These are phyloP conservation scores for Helotiales sp. DNA, from an alignment of 2,329 filamentous ascomycete genomes.

Conservation along the genomic window DNA sequence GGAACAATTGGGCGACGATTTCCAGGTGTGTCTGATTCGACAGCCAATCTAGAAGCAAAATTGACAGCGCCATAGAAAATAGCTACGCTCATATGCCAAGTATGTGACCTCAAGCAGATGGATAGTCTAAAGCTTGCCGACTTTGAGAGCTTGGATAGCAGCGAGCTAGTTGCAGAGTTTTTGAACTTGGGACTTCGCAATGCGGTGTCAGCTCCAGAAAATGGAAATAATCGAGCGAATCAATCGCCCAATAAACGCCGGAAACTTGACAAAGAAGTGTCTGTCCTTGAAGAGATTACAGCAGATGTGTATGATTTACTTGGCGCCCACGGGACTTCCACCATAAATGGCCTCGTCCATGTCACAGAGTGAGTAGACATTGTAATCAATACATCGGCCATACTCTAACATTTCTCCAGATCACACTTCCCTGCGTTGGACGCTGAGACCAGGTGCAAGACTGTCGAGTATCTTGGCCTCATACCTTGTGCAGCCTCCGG, in stretches of 20 bases:
- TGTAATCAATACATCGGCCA: not conserved
- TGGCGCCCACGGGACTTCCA: slow-evolving; percentile 34
- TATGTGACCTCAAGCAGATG: slow-evolving; percentile 15
- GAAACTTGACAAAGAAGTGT: slow-evolving; percentile 33
- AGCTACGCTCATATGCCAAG: slow-evolving; percentile 18
- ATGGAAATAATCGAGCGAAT: not conserved
- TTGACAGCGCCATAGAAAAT: slow-evolving; percentile 25
- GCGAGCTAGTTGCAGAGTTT: slow-evolving; percentile 28
- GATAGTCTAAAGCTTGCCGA: not conserved
- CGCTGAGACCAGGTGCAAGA: slow-evolving; percentile 51
- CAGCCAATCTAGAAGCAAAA: not conserved
- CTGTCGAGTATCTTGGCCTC: slow-evolving; percentile 56
- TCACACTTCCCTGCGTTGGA: slow-evolving; percentile 46
- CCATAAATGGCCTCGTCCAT: slow-evolving; percentile 42
- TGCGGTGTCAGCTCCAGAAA: not conserved
- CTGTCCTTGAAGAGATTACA: slow-evolving; percentile 36
- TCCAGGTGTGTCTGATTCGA: slow-evolving; percentile 25
- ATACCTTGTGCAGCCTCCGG: slow-evolving; percentile 56
- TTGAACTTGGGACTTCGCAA: slow-evolving; percentile 19
- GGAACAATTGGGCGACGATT: slow-evolving; percentile 23
- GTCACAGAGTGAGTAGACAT: slow-evolving; percentile 48
- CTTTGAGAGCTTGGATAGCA: slow-evolving; percentile 22
- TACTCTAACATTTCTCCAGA: slow-evolving; percentile 29
- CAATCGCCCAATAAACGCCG: slow-evolving; percentile 32
- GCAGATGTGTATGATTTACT: slow-evolving; percentile 37